Base-by-base conservation (phyloP, 768 basidiomycete species). In the Mycena indigotica region DNA sequence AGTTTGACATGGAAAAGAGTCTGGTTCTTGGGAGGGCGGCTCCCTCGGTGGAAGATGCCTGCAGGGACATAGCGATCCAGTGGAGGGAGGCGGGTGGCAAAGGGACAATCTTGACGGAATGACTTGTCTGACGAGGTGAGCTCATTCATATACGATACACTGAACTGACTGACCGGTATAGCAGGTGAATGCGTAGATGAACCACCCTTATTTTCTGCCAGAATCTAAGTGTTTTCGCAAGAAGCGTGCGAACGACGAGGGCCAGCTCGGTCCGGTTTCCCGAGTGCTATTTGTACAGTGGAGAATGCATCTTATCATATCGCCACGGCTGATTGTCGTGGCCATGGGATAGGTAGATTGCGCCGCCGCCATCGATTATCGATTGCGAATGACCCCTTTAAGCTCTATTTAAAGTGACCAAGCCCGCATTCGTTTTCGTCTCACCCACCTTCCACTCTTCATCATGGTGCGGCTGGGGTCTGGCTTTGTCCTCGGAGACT, bases 51-150 rank as follows among this genome's bases (percentile, higher is more conserved):
- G 62, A 63, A 51, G 21, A 15, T 1, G 48, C 62, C 6, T 63
- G 62, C 17, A 53, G 41, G 48, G 29, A 41, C 19, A 12, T 63
- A 4, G 57, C 48, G 12, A 29, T 16, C 4, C 48, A 48, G 2
- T 63, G 62, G 62, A 26, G 39, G 17, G 52, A 5, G 21, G 55
- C 58, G 1, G 62, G 55, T 30, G 62, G 62, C 8, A 54, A 63
- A 10, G 57, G 57, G 13, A 56, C 46, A 1, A 63, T 63, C 19
- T 46, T 59, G 38, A 53, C 57, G 10, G 15, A 48, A 28, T 24
- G 28, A 26, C 15, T n/a, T n/a, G n/a, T n/a, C n/a, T n/a, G n/a
- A n/a, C n/a, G n/a, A n/a, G n/a, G n/a, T n/a, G n/a, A n/a, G n/a
- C n/a, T n/a, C n/a, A n/a, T n/a, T n/a, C n/a, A n/a, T n/a, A n/a